A percentile compares a stretch with the other conserved stretches of the same genome.
Conservation (phyloP, 768 basidiomycete species). For the Tricholoma matsutake region DNA sequence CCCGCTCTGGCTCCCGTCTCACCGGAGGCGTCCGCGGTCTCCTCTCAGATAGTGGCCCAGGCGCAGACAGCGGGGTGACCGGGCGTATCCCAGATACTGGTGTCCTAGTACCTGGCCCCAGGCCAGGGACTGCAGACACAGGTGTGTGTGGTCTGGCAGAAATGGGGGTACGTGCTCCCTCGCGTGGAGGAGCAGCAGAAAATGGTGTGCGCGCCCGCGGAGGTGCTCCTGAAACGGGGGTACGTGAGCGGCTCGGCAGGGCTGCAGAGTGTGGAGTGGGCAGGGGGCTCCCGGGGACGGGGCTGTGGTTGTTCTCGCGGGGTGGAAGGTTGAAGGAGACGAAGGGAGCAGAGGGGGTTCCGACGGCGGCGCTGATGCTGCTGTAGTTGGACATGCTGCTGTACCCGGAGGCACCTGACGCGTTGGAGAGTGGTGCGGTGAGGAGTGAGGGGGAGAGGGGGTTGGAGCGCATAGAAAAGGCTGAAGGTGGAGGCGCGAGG, state of each 20-base stretch:
- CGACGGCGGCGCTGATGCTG: constrained; percentile 1
- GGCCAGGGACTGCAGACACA: constrained; percentile 11
- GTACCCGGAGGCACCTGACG: constrained; percentile 12
- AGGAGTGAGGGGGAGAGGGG: constrained; percentile 13
- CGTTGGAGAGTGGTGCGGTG: constrained; percentile 16
- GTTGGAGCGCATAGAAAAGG: constrained; percentile 11
- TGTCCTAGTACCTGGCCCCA: constrained; percentile 3
- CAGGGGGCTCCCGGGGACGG: constrained; percentile 12
- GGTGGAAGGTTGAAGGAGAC: constrained; percentile 30
- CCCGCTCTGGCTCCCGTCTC: constrained; percentile 13
- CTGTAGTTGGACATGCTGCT: constrained; percentile 12
- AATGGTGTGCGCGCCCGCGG: constrained; percentile 56
- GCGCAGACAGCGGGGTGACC: constrained; percentile 21
- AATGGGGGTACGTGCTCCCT: constrained; percentile 14
- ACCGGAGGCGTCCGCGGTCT: constrained; percentile 30
- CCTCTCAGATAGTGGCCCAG: constrained; percentile 25
- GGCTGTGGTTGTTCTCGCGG: constrained; percentile 54
- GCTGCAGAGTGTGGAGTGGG: constrained; percentile 15
- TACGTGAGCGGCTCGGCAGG: constrained; percentile 10
- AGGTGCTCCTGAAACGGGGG: constrained; percentile 39
- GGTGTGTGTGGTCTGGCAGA: constrained; percentile 9
- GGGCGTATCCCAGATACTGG: constrained; percentile 10
- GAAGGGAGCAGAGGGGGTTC: constrained; percentile 10
- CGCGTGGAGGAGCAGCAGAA: constrained; percentile 16
- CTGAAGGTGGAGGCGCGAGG: constrained; percentile 15